These are phyloP conservation scores for Xerocomellus intermedius DNA, from an alignment of 768 basidiomycete genomes.

Conservation along the genomic window DNA sequence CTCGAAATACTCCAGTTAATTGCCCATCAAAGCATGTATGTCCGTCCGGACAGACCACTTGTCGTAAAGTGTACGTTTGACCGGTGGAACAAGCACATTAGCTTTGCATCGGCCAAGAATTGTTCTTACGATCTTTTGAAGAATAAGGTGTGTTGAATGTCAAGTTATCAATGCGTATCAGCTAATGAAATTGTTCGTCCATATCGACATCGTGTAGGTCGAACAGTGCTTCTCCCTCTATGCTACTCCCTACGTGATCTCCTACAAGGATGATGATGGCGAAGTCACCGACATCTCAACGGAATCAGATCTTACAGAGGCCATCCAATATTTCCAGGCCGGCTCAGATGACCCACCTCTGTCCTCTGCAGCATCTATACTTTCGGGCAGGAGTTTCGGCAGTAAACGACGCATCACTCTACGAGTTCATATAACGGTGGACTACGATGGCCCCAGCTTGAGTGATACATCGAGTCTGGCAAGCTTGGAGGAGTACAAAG, in stretches of 20 bases:
- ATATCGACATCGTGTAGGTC: constrained; percentile 47
- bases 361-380: constrained; percentile 71
- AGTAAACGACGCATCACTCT: constrained; percentile 76
- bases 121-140: constrained; percentile 76
- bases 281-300: constrained; percentile 67
- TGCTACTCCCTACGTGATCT: constrained; percentile 65
- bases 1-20: constrained; percentile 5
- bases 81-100: constrained; percentile 69
- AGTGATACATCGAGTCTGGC: constrained; percentile 84
- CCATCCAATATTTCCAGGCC: constrained; percentile 81
- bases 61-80: constrained; percentile 85
- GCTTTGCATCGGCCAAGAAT: constrained; percentile 73
- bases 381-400: constrained; percentile 62
- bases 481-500: constrained; percentile 71
- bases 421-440: constrained; percentile 72
- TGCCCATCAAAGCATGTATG: constrained; percentile 28
- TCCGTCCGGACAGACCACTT: constrained; percentile 71
- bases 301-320: constrained; percentile 79
- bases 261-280: constrained; percentile 88
- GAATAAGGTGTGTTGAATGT: constrained; percentile 54
- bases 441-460: constrained; percentile 88
- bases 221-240: constrained; percentile 81
- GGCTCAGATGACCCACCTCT: constrained; percentile 69
- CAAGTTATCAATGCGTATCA: not conserved
- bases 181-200: not conserved